Base-by-base conservation (phyloP, 1,139 yeast genomes). In the Candida buenavistaensis region DNA sequence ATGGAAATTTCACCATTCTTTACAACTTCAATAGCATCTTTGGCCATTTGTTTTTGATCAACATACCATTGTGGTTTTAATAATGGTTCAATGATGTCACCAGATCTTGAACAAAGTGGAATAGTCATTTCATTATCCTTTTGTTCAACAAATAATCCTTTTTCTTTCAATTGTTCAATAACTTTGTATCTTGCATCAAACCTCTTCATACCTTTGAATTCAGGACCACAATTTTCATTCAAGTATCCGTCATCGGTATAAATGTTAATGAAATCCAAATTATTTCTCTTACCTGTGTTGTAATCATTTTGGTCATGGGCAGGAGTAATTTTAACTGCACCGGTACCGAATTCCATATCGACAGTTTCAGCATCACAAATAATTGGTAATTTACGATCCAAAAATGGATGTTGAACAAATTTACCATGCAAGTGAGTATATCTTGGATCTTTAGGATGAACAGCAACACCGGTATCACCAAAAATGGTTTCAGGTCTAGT, bases 51-150 rank as follows among this genome's bases (percentile, higher is more conserved):
- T 56, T 75, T 74, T 69, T 90, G 97, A 43, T 85, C 72, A 47
- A 92, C 97, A 97, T 97, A 92, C 98, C 98, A 92, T 72, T 92
- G 98, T 43, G 98, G 98, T 68, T 92, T 92, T 68, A 92, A 75
- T 54, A 88, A 71, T 37, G 98, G 98, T 70, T 92, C 98, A 55
- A 92, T 90, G 47, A 92, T 72, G 66, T 92, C 98, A 48, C 97
- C 97, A 17, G 97, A 88, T 76, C 97, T 85, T 30, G 94, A 86
- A 67, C 98, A 92, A 35, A 78, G 64, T 49, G 98, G 98, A 46
- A 92, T 80, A 21, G 90, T 74, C 98, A 92, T 92, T 63, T 94
- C 96, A 57, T 92, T 90, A 62, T 89, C 96, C 59, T 82, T 74
- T 66, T 89, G 95, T 39, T 80, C 97, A 46, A 86, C 75, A 50